These are phyloP conservation scores for Pyricularia pennisetigena DNA, from an alignment of 2,329 filamentous ascomycete species.

Conservation along the genomic window DNA sequence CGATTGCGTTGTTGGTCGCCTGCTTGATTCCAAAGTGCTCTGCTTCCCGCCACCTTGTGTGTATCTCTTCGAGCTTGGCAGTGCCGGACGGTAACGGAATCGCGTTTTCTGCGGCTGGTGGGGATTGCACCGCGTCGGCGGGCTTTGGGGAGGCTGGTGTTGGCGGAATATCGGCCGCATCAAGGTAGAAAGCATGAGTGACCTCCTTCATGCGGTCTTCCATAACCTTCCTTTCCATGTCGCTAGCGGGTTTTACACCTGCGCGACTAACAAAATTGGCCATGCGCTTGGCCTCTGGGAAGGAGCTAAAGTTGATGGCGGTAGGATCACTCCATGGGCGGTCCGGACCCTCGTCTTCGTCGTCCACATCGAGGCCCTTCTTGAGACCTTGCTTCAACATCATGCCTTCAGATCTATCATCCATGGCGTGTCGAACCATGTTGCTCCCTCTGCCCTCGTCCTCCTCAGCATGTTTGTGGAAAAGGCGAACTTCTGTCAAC, in stretches of 20 bases:
- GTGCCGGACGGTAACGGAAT: conserved; percentile 26
- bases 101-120: conserved; percentile 12
- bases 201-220: conserved; percentile 48
- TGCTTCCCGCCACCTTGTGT: conserved; percentile 37
- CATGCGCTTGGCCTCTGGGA: conserved; percentile 33
- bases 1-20: conserved; percentile 4
- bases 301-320: conserved; percentile 33
- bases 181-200: conserved; percentile 46
- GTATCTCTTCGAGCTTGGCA: conserved; percentile 35
- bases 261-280: conserved; percentile 45
- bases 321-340: conserved; percentile 41
- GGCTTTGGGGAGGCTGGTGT: conserved; percentile 41
- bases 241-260: conserved; percentile 38
- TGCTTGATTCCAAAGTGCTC: conserved; percentile 17
- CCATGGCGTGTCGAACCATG: conserved; percentile 61
- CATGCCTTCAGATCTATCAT: conserved; percentile 65
- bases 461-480: conserved; percentile 66
- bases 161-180: conserved; percentile 42
- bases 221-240: conserved; percentile 45
- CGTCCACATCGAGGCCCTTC: conserved; percentile 27
- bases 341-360: conserved; percentile 44
- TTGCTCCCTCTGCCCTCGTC: conserved; percentile 57
- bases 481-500: conserved; percentile 57
- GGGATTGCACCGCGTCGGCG: conserved; percentile 18
- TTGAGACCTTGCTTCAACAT: conserved; percentile 48